These are phyloP conservation scores for Chlamydomonas asymmetrica DNA, from an alignment of 139 green algal species.

Conservation along the genomic window DNA sequence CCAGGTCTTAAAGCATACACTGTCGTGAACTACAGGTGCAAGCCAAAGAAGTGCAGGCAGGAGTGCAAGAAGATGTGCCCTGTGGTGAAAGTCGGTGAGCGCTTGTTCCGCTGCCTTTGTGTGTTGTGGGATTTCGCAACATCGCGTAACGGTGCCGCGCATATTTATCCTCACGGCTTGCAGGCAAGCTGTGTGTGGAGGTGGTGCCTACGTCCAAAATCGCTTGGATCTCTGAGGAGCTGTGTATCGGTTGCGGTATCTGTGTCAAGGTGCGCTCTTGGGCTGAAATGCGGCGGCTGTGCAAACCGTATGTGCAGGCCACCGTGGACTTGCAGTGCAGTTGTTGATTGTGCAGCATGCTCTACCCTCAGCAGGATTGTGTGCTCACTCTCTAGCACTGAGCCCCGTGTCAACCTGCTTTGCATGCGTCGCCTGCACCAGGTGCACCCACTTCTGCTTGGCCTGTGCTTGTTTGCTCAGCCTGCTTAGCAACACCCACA, in stretches of 20 bases:
- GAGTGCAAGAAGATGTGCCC: slow-evolving; percentile 99
- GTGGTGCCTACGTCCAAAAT: slow-evolving; percentile 86
- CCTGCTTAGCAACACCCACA: neutral
- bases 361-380: too few species aligned
- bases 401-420: too few species aligned
- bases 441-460: neutral
- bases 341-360: too few species aligned
- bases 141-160: neutral
- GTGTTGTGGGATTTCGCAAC: neutral
- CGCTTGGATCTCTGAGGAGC: slow-evolving; percentile 95
- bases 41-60: slow-evolving; percentile 98
- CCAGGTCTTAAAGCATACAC: neutral
- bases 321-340: too few species aligned
- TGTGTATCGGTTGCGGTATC: slow-evolving; percentile 99
- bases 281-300: neutral
- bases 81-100: slow-evolving; percentile 93
- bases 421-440: neutral
- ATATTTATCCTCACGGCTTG: neutral
- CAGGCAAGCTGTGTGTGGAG: slow-evolving; percentile 98
- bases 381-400: too few species aligned
- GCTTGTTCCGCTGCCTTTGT: too few species aligned
- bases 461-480: neutral
- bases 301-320: too few species aligned
- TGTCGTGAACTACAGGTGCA: slow-evolving; percentile 68
- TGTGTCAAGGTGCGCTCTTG: slow-evolving; percentile 91